Percentiles rank a stretch among this genome's conserved stretches.
These are phyloP conservation scores for Candida dajiaensis DNA, from an alignment of 805 yeast genomes.

Conservation along the genomic window DNA sequence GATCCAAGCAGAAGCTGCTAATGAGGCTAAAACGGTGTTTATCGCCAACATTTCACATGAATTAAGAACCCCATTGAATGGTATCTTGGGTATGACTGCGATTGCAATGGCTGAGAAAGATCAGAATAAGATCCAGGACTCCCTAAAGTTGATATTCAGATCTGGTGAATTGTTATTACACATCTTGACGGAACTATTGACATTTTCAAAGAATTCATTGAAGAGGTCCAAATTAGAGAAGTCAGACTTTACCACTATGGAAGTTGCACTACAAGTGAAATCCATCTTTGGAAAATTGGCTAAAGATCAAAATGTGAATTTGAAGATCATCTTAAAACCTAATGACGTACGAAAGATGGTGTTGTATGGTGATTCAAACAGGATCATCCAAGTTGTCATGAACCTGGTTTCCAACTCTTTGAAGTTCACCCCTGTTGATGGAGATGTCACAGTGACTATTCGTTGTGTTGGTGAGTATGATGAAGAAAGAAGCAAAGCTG, in stretches of 20 bases:
- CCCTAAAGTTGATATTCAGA: constrained; percentile 76
- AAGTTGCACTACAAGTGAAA: constrained; percentile 77
- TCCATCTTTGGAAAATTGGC: constrained; percentile 83
- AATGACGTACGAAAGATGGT: constrained; percentile 54
- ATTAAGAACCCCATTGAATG: constrained; percentile 90
- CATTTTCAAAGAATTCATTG: constrained; percentile 88
- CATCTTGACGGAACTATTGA: constrained; percentile 81
- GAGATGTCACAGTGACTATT: constrained; percentile 63
- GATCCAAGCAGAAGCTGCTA: constrained; percentile 87
- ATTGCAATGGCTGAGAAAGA: constrained; percentile 87
- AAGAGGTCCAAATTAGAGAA: constrained; percentile 80
- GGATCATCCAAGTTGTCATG: constrained; percentile 89
- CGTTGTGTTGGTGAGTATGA: constrained; percentile 70
- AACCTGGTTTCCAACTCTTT: constrained; percentile 85
- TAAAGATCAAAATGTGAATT: constrained; percentile 64
- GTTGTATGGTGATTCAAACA: constrained; percentile 80
- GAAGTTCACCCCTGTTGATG: constrained; percentile 89
- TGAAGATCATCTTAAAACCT: constrained; percentile 60
- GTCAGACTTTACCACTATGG: constrained; percentile 71
- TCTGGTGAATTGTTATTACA: constrained; percentile 89
- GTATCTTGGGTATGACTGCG: constrained; percentile 93
- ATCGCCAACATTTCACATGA: constrained; percentile 93
- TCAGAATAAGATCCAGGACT: constrained; percentile 58
- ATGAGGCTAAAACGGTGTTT: constrained; percentile 92
- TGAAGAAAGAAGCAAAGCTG: constrained; percentile 36